These are phyloP conservation scores for Cyclotella sp. DNA, from an alignment of 108 stramenopile species.

Conservation along the genomic window DNA sequence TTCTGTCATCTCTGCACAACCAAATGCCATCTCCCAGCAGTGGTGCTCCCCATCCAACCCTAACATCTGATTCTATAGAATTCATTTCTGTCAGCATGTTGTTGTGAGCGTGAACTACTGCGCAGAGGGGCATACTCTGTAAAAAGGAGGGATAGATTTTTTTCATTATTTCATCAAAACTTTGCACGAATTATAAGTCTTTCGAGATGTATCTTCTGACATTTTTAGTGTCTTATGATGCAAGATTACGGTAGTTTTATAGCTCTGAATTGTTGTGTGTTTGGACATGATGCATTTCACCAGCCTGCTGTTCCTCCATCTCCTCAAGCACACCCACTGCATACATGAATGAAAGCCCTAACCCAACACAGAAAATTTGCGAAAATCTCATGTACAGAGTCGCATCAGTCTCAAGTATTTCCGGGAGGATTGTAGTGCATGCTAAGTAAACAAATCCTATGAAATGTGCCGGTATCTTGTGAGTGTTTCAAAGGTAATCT, in stretches of 20 bases:
- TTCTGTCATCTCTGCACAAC: no score
- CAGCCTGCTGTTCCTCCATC: constrained; percentile 35
- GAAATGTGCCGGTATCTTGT: background rate
- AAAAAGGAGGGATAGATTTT: no score
- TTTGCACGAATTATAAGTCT: no score
- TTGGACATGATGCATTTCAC: constrained; percentile 38
- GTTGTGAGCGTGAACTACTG: no score
- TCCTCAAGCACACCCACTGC: constrained; percentile 69
- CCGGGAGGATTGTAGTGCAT: constrained; percentile 76
- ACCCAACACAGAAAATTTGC: constrained; percentile 62
- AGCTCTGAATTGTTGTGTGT: constrained; percentile 45
- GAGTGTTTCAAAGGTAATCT: background rate
- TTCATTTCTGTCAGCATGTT: no score
- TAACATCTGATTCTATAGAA: no score
- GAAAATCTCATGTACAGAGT: constrained; percentile 53
- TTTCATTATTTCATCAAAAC: no score
- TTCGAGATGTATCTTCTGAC: no score
- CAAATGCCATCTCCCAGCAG: no score
- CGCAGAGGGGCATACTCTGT: no score
- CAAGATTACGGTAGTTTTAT: constrained; percentile 10
- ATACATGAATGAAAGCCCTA: constrained; percentile 83
- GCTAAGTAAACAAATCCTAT: constrained; percentile 85
- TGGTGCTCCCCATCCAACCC: no score
- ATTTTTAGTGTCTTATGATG: no score
- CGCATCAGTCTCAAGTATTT: constrained; percentile 63